Evolutionary conservation across 2,329 filamentous ascomycete species (phyloP).

Genomic region (Aschersonia sp.): DNA sequence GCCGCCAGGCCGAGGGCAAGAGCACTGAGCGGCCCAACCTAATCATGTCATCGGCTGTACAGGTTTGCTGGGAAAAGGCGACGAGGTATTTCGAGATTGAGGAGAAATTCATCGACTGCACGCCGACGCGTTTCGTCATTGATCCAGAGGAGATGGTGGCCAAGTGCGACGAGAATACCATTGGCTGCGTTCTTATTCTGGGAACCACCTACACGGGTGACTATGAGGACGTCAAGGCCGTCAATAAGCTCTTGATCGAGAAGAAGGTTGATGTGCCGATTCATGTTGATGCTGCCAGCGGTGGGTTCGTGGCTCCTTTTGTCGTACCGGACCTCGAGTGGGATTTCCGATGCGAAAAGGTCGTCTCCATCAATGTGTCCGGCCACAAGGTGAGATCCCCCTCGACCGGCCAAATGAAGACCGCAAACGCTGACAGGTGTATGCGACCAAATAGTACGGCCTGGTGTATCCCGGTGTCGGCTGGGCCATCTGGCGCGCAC

Average conservation of each 20-base stretch:
- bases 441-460: constrained; percentile 26
- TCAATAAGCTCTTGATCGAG: constrained; percentile 75
- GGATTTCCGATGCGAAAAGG: constrained; percentile 83
- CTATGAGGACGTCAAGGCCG: constrained; percentile 84
- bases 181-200: constrained; percentile 83
- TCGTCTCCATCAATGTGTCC: constrained; percentile 86
- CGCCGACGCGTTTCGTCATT: constrained; percentile 44
- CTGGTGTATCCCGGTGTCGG: constrained; percentile 81
- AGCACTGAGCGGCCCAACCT: constrained; percentile 72
- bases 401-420: not conserved
- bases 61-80: constrained; percentile 95
- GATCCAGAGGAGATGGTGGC: constrained; percentile 45
- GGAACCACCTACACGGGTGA: constrained; percentile 92
- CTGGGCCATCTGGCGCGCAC: constrained; percentile 80
- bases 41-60: constrained; percentile 89
- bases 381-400: constrained; percentile 55
- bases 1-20: constrained; percentile 70
- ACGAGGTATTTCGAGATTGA: constrained; percentile 85
- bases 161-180: constrained; percentile 20
- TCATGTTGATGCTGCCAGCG: constrained; percentile 84
- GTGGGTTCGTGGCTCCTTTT: constrained; percentile 88
- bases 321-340: constrained; percentile 70
- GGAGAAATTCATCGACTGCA: constrained; percentile 63
- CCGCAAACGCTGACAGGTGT: not conserved
- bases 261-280: constrained; percentile 68